phyloP scores from a whole-genome alignment of 108 stramenopile genomes.

The Stephanodiscus minutulus region DNA sequence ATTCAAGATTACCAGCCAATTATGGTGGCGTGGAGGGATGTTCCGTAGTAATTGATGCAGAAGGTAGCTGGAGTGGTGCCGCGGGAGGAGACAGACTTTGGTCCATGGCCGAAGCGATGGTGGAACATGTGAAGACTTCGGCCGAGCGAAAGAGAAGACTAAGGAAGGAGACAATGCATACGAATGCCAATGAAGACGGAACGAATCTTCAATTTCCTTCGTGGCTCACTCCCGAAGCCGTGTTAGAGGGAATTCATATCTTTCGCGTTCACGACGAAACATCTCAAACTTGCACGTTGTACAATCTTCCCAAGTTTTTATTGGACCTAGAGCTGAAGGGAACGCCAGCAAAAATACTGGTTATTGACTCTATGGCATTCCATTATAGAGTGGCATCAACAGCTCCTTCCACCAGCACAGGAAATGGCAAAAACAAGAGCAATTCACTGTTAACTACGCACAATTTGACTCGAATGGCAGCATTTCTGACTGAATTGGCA shows the following conservation, averaged over 20 bases:
- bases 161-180: conserved; percentile 3
- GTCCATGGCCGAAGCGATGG: conserved; percentile 76
- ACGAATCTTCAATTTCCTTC: conserved; percentile 30
- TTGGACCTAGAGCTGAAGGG: conserved; percentile 38
- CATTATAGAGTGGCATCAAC: conserved; percentile 77
- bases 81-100: conserved; percentile 68
- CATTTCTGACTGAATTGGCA: conserved; percentile 76
- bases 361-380: conserved; percentile 95
- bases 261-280: conserved; percentile 89
- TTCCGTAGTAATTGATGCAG: conserved; percentile 89
- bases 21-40: conserved; percentile 91
- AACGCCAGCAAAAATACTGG: conserved; percentile 70
- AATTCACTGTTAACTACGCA: conserved; percentile 67
- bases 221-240: conserved; percentile 55
- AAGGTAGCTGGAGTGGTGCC: conserved; percentile 82
- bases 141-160: conserved; percentile 37
- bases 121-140: conserved; percentile 57
- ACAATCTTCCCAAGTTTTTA: conserved; percentile 56
- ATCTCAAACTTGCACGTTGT: conserved; percentile 85
- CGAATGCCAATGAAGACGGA: conserved; percentile 8
- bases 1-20: conserved; percentile 72
- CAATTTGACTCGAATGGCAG: conserved; percentile 65
- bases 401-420: background rate
- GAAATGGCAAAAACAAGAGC: conserved; percentile 6
- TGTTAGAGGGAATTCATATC: conserved; percentile 88